phyloP scores from a whole-genome alignment of 2,329 filamentous ascomycete genomes.

The Sporothrix dimorphospora region DNA sequence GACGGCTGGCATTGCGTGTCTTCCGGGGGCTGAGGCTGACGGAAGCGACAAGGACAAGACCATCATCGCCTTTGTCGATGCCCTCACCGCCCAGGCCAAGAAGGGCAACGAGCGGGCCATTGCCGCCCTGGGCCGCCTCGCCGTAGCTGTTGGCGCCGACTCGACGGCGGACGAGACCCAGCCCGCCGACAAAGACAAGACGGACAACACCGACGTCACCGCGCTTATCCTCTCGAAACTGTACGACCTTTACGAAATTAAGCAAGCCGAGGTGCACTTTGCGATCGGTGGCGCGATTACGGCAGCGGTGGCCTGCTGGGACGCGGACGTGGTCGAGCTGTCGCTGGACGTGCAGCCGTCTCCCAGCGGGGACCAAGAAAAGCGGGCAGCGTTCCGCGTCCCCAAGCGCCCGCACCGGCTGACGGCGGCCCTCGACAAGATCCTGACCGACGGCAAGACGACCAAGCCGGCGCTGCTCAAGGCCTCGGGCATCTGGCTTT shows the following conservation, averaged over 20 bases:
- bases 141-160: constrained; percentile 49
- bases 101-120: constrained; percentile 83
- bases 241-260: constrained; percentile 79
- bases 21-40: constrained; percentile 32
- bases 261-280: constrained; percentile 86
- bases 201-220: constrained; percentile 43
- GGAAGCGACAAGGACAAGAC: constrained; percentile 30
- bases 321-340: constrained; percentile 75
- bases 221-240: constrained; percentile 66
- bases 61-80: constrained; percentile 57
- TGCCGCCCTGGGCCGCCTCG: constrained; percentile 75
- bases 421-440: constrained; percentile 66
- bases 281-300: constrained; percentile 86
- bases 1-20: constrained; percentile 47
- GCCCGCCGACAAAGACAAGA: neutral
- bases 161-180: neutral
- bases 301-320: constrained; percentile 77
- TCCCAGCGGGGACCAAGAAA: constrained; percentile 45
- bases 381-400: constrained; percentile 40
- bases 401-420: constrained; percentile 49
- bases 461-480: constrained; percentile 90
- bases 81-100: constrained; percentile 70
- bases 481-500: constrained; percentile 92
- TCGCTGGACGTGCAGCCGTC: constrained; percentile 65
- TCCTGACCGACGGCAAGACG: constrained; percentile 75